Evolutionary conservation across 345 rosid species (phyloP).

Genomic region (Psidium friedrichsthalianum): DNA sequence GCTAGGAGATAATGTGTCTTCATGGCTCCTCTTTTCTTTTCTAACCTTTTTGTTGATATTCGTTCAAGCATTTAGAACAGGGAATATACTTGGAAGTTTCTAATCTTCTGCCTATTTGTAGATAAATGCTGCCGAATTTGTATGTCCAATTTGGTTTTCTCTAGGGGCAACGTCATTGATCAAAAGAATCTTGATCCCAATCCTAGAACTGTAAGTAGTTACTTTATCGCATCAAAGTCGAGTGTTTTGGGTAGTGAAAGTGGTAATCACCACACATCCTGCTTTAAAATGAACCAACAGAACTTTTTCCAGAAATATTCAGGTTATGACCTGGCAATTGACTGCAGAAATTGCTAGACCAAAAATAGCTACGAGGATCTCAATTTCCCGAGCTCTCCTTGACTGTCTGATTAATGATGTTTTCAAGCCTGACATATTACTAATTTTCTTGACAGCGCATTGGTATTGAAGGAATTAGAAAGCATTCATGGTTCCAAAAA

Average conservation of each 20-base stretch:
- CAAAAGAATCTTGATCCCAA: conserved; percentile 70
- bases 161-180: conserved; percentile 52
- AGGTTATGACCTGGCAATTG: neutral
- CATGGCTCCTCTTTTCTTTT: neutral
- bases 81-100: neutral
- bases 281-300: neutral
- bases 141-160: conserved; percentile 84
- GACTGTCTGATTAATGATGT: neutral
- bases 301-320: neutral
- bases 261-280: neutral
- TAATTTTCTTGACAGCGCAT: conserved; percentile 47
- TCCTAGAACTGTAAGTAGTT: conserved; percentile 65
- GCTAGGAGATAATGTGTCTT: neutral
- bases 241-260: neutral
- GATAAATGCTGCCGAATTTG: conserved; percentile 75
- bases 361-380: neutral
- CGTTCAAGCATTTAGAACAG: neutral
- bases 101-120: conserved; percentile 4
- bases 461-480: conserved; percentile 47
- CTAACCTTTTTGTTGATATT: neutral
- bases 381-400: neutral
- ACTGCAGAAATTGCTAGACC: neutral
- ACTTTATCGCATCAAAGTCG: neutral
- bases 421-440: neutral
- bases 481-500: conserved; percentile 58